A percentile compares a stretch with the other conserved stretches of the same genome.
These are phyloP conservation scores for Athelia sp. DNA, from an alignment of 1,284 basidiomycete genomes.

Conservation along the genomic window DNA sequence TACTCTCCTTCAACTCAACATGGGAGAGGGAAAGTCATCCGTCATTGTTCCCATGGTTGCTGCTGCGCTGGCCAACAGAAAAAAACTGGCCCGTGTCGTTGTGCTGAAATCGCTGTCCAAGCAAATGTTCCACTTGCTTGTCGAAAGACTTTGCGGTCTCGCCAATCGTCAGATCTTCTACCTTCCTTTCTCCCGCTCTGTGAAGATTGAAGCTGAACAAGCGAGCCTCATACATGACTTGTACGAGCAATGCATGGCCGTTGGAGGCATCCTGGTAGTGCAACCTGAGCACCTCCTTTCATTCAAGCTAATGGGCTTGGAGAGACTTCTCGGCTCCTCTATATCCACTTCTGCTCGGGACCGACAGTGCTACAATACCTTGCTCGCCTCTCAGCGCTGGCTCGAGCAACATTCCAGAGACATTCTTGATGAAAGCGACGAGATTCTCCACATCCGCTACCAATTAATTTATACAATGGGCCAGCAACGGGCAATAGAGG, in stretches of 20 bases:
- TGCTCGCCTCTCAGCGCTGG: slow-evolving; percentile 28
- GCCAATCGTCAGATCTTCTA: slow-evolving; percentile 41
- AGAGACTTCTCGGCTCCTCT: slow-evolving; percentile 19
- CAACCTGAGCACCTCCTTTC: slow-evolving; percentile 54
- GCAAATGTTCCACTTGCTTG: slow-evolving; percentile 46
- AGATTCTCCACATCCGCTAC: slow-evolving; percentile 42
- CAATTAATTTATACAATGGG: slow-evolving; percentile 47
- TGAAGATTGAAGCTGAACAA: slow-evolving; percentile 16
- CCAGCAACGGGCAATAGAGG: slow-evolving; percentile 32
- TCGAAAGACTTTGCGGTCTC: slow-evolving; percentile 36
- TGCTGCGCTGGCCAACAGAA: slow-evolving; percentile 33
- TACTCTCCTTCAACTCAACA: slow-evolving; percentile 45
- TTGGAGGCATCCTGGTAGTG: slow-evolving; percentile 36
- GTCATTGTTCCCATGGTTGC: slow-evolving; percentile 45
- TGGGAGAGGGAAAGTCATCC: slow-evolving; percentile 56
- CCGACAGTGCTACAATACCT: slow-evolving; percentile 5
- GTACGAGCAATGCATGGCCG: slow-evolving; percentile 31
- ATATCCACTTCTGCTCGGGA: no score
- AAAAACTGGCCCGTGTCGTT: slow-evolving; percentile 39
- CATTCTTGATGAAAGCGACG: slow-evolving; percentile 50
- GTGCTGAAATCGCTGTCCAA: slow-evolving; percentile 37
- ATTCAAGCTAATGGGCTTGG: slow-evolving; percentile 38
- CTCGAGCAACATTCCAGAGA: slow-evolving; percentile 31
- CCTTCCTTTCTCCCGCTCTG: slow-evolving; percentile 42
- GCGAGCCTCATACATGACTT: slow-evolving; percentile 22